Percentiles rank a stretch among this genome's conserved stretches.
These are phyloP conservation scores for Russula compacta DNA, from an alignment of 768 basidiomycete genomes.

Conservation along the genomic window DNA sequence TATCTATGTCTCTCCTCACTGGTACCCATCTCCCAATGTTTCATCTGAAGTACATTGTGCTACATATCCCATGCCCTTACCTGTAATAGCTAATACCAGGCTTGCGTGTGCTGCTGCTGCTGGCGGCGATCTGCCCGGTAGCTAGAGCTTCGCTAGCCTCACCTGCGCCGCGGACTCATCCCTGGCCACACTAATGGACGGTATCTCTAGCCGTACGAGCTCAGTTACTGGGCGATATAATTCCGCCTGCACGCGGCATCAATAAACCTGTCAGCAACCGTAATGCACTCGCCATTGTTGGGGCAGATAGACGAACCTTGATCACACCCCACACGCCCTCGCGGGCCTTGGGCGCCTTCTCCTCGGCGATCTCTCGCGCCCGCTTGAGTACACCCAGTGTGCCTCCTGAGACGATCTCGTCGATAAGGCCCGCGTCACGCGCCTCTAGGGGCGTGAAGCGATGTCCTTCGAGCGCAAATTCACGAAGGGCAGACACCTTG, in stretches of 20 bases:
- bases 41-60: background rate
- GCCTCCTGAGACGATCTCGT: slow-evolving; percentile 51
- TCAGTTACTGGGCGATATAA: slow-evolving; percentile 49
- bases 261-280: slow-evolving; percentile 2
- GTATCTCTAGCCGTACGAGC: slow-evolving; percentile 29
- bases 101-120: too few species aligned
- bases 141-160: slow-evolving; percentile 27
- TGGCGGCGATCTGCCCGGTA: background rate
- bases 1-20: too few species aligned
- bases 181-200: slow-evolving; percentile 28
- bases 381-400: slow-evolving; percentile 54
- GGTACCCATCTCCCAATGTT: too few species aligned
- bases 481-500: slow-evolving; percentile 61
- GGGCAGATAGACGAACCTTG: slow-evolving; percentile 37
- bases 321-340: slow-evolving; percentile 66
- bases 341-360: slow-evolving; percentile 41
- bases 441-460: slow-evolving; percentile 71
- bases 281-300: background rate
- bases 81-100: too few species aligned
- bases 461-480: slow-evolving; percentile 72
- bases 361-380: slow-evolving; percentile 53
- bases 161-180: slow-evolving; percentile 46
- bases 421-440: slow-evolving; percentile 54
- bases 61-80: background rate
- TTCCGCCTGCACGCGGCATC: slow-evolving; percentile 33